A percentile compares a stretch with the other conserved stretches of the same genome.
Conservation (phyloP, 768 basidiomycete genomes). For the Trametes maxima region DNA sequence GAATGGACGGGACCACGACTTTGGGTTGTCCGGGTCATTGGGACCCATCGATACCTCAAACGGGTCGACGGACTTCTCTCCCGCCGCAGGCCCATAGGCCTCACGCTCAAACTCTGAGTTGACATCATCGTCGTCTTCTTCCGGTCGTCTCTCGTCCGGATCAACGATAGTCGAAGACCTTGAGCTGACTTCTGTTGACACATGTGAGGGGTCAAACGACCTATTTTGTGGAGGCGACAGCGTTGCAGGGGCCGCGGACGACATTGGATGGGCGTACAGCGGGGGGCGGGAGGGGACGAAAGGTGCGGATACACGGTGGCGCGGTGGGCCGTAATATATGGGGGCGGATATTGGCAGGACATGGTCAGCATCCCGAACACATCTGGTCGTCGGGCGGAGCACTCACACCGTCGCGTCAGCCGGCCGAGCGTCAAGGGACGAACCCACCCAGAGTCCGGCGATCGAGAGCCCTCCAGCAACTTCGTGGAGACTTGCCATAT, state of each 20-base stretch:
- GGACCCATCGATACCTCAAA: slow-evolving; percentile 29
- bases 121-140: slow-evolving; percentile 19
- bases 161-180: slow-evolving; percentile 24
- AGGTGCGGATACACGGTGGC: not conserved
- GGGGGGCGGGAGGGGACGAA: not conserved
- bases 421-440: not conserved
- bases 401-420: slow-evolving; percentile 12
- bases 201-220: not conserved
- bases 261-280: not conserved
- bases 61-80: slow-evolving; percentile 30
- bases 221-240: not conserved
- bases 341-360: not conserved
- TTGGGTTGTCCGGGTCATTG: slow-evolving; percentile 30
- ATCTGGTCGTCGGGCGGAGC: not conserved
- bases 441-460: not conserved
- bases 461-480: slow-evolving; percentile 1
- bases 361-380: not conserved
- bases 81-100: slow-evolving; percentile 28
- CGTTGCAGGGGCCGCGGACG: not conserved
- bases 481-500: slow-evolving; percentile 9
- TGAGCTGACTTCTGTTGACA: slow-evolving; percentile 12
- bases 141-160: not conserved
- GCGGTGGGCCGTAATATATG: slow-evolving; percentile 1
- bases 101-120: slow-evolving; percentile 28
- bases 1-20: slow-evolving; percentile 24